Conservation (phyloP, 2,329 filamentous ascomycete species). For the Pseudocercospora crystallina region DNA sequence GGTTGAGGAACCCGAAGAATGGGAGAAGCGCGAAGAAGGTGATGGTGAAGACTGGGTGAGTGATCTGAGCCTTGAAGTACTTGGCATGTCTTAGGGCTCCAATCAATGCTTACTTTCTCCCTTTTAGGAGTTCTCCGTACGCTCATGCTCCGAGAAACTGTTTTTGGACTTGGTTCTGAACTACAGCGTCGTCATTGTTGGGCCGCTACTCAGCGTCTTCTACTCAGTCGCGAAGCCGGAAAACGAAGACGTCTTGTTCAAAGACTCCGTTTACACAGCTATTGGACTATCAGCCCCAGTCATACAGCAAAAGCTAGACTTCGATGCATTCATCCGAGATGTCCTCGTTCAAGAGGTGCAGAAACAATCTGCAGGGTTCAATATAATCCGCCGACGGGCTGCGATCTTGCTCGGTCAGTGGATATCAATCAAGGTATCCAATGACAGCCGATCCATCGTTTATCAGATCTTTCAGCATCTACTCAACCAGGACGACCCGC, state of each 20-base stretch:
- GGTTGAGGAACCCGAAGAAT: constrained; percentile 93
- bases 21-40: constrained; percentile 87
- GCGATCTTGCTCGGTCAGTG: constrained; percentile 88
- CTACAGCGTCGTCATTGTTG: constrained; percentile 77
- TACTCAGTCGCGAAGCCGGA: constrained; percentile 67
- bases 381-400: constrained; percentile 81
- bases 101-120: too few relatives aligned
- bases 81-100: too few relatives aligned
- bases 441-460: constrained; percentile 67
- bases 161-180: constrained; percentile 89
- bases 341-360: constrained; percentile 80
- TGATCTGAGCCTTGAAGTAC: too few relatives aligned
- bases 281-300: constrained; percentile 82
- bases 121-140: constrained; percentile 72
- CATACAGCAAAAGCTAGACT: constrained; percentile 73
- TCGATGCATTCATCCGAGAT: constrained; percentile 73
- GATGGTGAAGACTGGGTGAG: constrained; percentile 70
- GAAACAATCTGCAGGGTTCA: constrained; percentile 64
- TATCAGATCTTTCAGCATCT: constrained; percentile 90
- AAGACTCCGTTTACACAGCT: constrained; percentile 92
- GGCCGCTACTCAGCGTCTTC: constrained; percentile 81
- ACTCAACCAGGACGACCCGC: constrained; percentile 70
- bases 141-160: constrained; percentile 88
- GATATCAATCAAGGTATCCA: constrained; percentile 74
- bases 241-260: constrained; percentile 72